These are phyloP conservation scores for Leccinum fallax DNA, from an alignment of 1,284 basidiomycete genomes.

Conservation along the genomic window DNA sequence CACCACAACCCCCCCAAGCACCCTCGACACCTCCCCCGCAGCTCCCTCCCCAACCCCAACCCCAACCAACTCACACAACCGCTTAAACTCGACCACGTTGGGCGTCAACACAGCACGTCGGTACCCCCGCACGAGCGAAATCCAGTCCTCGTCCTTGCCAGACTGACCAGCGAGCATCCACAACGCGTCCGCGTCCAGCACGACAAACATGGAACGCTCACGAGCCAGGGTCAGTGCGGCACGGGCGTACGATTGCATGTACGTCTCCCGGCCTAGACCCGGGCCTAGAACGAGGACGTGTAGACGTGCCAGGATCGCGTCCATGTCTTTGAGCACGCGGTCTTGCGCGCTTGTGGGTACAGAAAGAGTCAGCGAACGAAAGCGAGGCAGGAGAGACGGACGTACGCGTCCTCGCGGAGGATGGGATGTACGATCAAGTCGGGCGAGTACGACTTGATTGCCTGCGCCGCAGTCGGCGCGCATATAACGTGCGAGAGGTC, in stretches of 20 bases:
- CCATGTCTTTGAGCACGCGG: conserved; percentile 59
- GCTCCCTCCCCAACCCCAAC: conserved; percentile 52
- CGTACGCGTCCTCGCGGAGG: conserved; percentile 62
- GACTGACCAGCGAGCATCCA: conserved; percentile 67
- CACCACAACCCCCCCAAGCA: conserved; percentile 86
- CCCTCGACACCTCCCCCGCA: conserved; percentile 66
- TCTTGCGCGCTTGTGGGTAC: conserved; percentile 38
- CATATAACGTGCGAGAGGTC: conserved; percentile 98
- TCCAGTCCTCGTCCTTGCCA: conserved; percentile 43
- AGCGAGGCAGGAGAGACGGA: not conserved
- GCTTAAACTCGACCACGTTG: conserved; percentile 92
- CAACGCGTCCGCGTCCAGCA: conserved; percentile 92
- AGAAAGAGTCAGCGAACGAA: not conserved
- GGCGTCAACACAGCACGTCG: conserved; percentile 85
- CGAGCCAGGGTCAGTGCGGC: conserved; percentile 57
- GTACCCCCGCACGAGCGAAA: conserved; percentile 79
- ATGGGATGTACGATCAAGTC: conserved; percentile 97
- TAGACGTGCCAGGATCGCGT: conserved; percentile 77
- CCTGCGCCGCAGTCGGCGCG: conserved; percentile 83
- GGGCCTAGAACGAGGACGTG: conserved; percentile 95
- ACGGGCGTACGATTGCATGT: conserved; percentile 83
- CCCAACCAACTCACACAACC: conserved; percentile 77
- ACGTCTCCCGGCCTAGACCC: conserved; percentile 85
- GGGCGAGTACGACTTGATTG: conserved; percentile 95
- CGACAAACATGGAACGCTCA: conserved; percentile 76